Evolutionary conservation across 1,284 basidiomycete species (phyloP).

Genomic region (Cryptococcus amylolentus): DNA sequence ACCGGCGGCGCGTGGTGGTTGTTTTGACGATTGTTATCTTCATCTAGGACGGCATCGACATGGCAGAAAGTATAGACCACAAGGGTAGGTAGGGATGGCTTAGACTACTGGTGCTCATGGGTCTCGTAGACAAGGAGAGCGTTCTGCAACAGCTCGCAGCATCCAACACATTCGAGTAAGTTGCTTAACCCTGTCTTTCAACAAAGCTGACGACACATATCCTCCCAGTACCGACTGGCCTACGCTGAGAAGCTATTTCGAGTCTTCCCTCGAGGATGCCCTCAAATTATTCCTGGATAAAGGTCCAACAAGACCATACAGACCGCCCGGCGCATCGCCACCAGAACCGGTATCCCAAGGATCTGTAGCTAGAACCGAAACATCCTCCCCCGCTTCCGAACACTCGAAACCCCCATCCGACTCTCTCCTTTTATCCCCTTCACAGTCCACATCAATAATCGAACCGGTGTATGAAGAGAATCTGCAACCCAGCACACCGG

Average conservation of each 20-base stretch:
- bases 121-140: slow-evolving; percentile 7
- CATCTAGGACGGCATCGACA: no score
- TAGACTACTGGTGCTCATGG: background rate
- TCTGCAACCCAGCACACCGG: slow-evolving; percentile 48
- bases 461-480: slow-evolving; percentile 22
- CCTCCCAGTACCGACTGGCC: slow-evolving; percentile 67
- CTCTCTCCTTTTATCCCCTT: slow-evolving; percentile 39
- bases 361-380: background rate
- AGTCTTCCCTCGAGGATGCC: slow-evolving; percentile 18
- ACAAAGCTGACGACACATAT: slow-evolving; percentile 6
- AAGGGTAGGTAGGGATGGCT: background rate
- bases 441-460: slow-evolving; percentile 38
- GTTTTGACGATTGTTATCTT: no score
- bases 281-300: slow-evolving; percentile 21
- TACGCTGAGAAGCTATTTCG: slow-evolving; percentile 56
- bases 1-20: no score
- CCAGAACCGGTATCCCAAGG: background rate
- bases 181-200: background rate
- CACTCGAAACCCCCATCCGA: slow-evolving; percentile 51
- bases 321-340: slow-evolving; percentile 7
- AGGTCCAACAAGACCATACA: slow-evolving; percentile 17
- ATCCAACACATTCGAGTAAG: slow-evolving; percentile 66
- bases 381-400: slow-evolving; percentile 33
- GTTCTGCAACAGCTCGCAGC: slow-evolving; percentile 65
- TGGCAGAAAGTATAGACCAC: no score